Evolutionary conservation across 305 asterid genomes (phyloP), one percentile per base, ranked within the genome.

Genomic region (Solanum aculeatissimum): DNA sequence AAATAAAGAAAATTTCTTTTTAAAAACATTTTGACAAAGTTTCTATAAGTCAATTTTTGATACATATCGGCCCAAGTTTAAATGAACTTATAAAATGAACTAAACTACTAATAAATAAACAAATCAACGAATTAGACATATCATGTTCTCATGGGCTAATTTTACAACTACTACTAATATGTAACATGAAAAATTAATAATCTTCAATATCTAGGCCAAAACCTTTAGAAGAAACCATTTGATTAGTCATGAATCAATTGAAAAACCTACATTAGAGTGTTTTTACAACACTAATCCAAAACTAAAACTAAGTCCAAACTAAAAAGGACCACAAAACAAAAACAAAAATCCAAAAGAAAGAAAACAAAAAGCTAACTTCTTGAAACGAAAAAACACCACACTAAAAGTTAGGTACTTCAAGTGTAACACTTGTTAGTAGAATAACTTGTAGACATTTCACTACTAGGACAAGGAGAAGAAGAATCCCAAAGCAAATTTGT

Each of bases 401-500:
- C 66, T 78, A 78, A 77, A 29, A 51, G 5, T 77, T 53, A 21
- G 63, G 45, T 58, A 21, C 66, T 58, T 92, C 91, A 92, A 84
- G 85, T 86, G 82, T 90, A 86, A 65, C 92, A 90, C 86, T 93
- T 92, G 90, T 88, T 91, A 83, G 97, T 86, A 85, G 97, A 91
- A 84, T 88, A 93, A 87, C 86, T 87, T 23, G 94, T 87, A 25
- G 98, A 92, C 80, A 94, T 83, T 78, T 95, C 94, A 89, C 91
- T 90, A 9, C 91, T 90, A 8, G 95, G 96, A 88, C 97, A 93
- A 80, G 98, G 94, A 65, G 95, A 92, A 43, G 97, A 93, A 60
- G 97, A 92, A 84, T 94, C 93, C 98, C 97, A 93, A 78, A 89
- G 83, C 89, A 91, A 84, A 90, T 84, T 90, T 7, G 94, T 87